Conservation (phyloP, 768 basidiomycete species). For the Termitomyces sp. region DNA sequence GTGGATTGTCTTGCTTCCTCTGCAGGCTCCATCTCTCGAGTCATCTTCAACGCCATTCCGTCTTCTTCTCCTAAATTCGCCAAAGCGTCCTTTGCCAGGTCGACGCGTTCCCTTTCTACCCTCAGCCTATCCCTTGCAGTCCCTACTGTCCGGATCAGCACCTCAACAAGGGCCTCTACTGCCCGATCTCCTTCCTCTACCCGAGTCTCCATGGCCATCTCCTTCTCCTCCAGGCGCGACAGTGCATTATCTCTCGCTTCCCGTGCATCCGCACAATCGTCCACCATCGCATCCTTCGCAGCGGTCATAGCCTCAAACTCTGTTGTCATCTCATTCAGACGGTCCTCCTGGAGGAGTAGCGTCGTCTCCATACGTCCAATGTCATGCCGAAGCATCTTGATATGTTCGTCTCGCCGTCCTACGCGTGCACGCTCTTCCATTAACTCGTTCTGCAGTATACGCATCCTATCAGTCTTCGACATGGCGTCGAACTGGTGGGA, state of each 20-base stretch:
- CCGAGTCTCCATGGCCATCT: constrained; percentile 47
- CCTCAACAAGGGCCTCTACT: constrained; percentile 33
- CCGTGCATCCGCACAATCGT: constrained; percentile 77
- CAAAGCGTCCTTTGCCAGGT: constrained; percentile 8
- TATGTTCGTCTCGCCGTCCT: constrained; percentile 64
- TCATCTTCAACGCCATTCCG: not conserved
- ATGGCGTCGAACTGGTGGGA: constrained; percentile 64
- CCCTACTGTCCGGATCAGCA: constrained; percentile 32
- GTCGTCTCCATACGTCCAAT: constrained; percentile 76
- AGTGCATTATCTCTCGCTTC: constrained; percentile 68
- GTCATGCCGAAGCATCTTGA: constrained; percentile 78
- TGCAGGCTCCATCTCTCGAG: constrained; percentile 5
- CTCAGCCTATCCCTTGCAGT: constrained; percentile 23
- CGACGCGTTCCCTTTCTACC: constrained; percentile 3
- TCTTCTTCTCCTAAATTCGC: constrained; percentile 4
- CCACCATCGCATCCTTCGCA: constrained; percentile 78
- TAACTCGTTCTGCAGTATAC: constrained; percentile 58
- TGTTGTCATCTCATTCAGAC: constrained; percentile 61
- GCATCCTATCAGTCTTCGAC: constrained; percentile 52
- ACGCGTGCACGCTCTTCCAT: constrained; percentile 66
- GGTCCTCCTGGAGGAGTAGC: constrained; percentile 68
- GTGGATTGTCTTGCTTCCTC: constrained; percentile 17
- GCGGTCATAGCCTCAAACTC: constrained; percentile 65
- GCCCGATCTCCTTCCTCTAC: constrained; percentile 28
- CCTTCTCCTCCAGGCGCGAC: constrained; percentile 51